Evolutionary conservation across 352 stramenopile species (phyloP).

Genomic region (Pelagophyceae sp.): DNA sequence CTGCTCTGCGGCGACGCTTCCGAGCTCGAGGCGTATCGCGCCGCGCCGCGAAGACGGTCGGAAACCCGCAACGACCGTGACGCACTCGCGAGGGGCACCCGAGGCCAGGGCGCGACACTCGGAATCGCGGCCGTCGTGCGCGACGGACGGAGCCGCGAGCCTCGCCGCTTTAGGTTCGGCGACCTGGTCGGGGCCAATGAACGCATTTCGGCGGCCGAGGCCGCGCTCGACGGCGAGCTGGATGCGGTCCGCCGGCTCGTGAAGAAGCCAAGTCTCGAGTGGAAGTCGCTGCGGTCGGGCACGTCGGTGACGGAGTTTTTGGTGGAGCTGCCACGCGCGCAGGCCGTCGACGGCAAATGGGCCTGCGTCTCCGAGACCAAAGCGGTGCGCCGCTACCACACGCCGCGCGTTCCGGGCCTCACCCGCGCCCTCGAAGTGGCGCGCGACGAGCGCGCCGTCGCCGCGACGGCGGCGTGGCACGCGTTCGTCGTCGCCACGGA

Average conservation of each 20-base stretch:
- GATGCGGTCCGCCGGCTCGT: slow-evolving; percentile 58
- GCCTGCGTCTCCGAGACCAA: slow-evolving; percentile 35
- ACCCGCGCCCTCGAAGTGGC: slow-evolving; percentile 29
- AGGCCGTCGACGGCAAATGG: slow-evolving; percentile 25
- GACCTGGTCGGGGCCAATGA: too few species aligned
- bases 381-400: slow-evolving; percentile 32
- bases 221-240: slow-evolving; percentile 68
- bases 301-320: slow-evolving; percentile 32
- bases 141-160: too few species aligned
- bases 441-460: slow-evolving; percentile 26
- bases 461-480: slow-evolving; percentile 38
- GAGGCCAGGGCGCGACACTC: too few species aligned
- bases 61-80: too few species aligned
- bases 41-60: background rate
- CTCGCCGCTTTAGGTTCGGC: too few species aligned
- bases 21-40: background rate
- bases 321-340: slow-evolving; percentile 41
- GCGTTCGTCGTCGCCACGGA: slow-evolving; percentile 41
- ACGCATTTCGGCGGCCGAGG: slow-evolving; percentile 58
- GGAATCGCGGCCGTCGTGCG: too few species aligned
- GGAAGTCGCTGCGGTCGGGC: slow-evolving; percentile 18
- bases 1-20: background rate
- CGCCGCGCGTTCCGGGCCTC: slow-evolving; percentile 27
- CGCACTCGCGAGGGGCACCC: too few species aligned
- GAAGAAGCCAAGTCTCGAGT: slow-evolving; percentile 36